Evolutionary conservation across 495 filamentous ascomycete genomes (phyloP), one percentile per base, ranked within the genome.

Genomic region (Aspergillus cristatus): DNA sequence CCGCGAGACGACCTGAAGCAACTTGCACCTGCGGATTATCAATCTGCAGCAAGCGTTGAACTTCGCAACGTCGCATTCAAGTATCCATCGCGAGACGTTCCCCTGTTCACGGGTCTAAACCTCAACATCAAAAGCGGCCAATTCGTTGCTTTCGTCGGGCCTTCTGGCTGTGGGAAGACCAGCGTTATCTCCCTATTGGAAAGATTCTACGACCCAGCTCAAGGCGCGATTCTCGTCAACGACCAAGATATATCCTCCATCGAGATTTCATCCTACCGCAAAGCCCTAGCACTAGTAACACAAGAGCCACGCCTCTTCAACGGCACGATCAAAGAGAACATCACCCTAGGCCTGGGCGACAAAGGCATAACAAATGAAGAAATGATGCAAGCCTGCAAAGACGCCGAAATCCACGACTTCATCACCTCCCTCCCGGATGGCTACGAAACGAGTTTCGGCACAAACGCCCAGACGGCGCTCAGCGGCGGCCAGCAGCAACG

Each of bases 301-400:
- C 83, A 88, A 49, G 82, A 87, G 46, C 81, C 82, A 15, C 84
- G 75, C 0, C 56, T 88, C 7, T 87, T 84, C 54, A 76, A 81
- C 40, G 83, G 83, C 14, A 81, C 75, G 3, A 77, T 88, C 42
- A 60, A 68, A 18, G 82, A 88, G 32, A 82, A 82, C 45, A 66
- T 82, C 28, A 41, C 70, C 1, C 48, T 78, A 6, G 76, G 73
- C 5, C 55, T 71, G 1, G 52, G 60, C 13, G 37, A 47, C 14
- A 38, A 58, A 7, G 48, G 58, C n/a, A 38, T 54, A 0, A 60
- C 71, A 1, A 50, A 67, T 0, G 66, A 76, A 1, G 68, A 70
- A 35, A 48, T 65, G 11, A 55, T 86, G 22, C 42, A 70, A 32
- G 78, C 74, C 8, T 79, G 72, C 45, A 58, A 58, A 32, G 64